Base-by-base conservation (phyloP, 129 eudicot genomes). In the Flaveria bidentis region DNA sequence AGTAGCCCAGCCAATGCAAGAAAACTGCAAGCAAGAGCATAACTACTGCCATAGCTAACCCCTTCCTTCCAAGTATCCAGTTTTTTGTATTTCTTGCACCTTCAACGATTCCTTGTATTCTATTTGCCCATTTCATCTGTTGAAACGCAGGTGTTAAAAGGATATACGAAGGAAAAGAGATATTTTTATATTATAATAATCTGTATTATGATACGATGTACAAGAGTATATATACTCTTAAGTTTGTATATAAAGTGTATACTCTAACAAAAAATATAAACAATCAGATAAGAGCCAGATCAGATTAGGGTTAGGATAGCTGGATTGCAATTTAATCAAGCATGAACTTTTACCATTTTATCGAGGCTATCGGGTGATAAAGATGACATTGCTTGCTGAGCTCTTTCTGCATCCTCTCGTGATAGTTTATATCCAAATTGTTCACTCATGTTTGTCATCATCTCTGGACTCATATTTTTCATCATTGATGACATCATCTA, bases 341-440 rank as follows among this genome's bases (percentile, higher is more conserved):
- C 16, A 25, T 62, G 22, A 28, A 26, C 53, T 71, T 13, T 63
- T 87, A 95, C 99, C 99, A 95, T 83, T 83, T 58, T 89, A 72
- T 95, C 97, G 69, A 95, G 78, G 66, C 78, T 86, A 16, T 95
- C 97, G 52, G 95, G 99, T 58, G 99, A 81, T 78, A 95, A 79
- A 69, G 97, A 91, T 28, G 99, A 87, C 99, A 95, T 95, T 46
- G 97, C 96, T 75, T 92, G 94, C 72, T 91, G 97, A 78, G 96
- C 99, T 85, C 80, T 91, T 74, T 85, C 97, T 1, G 97, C 99
- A 78, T 95, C 97, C 79, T 91, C 97, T 16, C 78, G 86, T 2
- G 97, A 91, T 66, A 91, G 89, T 74, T 91, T 89, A 77, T 86
- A 69, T 20, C 99, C 99, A 83, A 95, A 87, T 84, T 91, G 97